Conservation (phyloP, 1,284 basidiomycete species). For the Heterobasidion annosum region DNA sequence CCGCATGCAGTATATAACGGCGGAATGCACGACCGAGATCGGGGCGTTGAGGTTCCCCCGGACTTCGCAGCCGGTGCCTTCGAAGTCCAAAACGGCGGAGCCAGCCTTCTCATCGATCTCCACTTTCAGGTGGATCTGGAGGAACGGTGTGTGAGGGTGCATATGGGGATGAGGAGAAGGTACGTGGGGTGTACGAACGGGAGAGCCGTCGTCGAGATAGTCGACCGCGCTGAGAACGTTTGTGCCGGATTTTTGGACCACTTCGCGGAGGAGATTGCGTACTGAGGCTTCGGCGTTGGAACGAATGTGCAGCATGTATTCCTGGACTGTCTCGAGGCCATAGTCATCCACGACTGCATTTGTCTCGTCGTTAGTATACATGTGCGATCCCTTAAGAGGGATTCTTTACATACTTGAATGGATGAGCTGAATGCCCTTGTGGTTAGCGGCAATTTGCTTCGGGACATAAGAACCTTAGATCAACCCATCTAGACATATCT, state of each 20-base stretch:
- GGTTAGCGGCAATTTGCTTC: constrained; percentile 93
- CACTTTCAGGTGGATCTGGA: constrained; percentile 70
- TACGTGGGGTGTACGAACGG: constrained; percentile 33
- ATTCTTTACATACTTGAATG: constrained; percentile 44
- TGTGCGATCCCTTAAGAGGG: not conserved
- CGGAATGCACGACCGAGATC: constrained; percentile 83
- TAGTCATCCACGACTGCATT: constrained; percentile 77
- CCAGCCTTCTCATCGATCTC: constrained; percentile 74
- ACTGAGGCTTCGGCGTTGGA: constrained; percentile 88
- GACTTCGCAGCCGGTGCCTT: constrained; percentile 84
- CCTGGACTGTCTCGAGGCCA: constrained; percentile 78
- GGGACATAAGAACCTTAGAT: not conserved
- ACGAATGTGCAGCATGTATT: constrained; percentile 90
- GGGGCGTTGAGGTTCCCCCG: constrained; percentile 88
- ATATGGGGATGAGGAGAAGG: not conserved
- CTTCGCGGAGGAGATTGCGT: constrained; percentile 72
- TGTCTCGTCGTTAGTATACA: not conserved
- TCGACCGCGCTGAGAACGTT: constrained; percentile 67
- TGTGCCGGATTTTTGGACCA: constrained; percentile 59
- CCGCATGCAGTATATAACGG: constrained; percentile 93
- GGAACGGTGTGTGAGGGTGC: not conserved
- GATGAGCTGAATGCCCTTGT: constrained; percentile 85
- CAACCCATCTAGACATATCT: not conserved
- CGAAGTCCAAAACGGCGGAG: constrained; percentile 85
- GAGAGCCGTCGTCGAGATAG: constrained; percentile 85